Conservation (phyloP, 106 monocot species). For the Phalaenopsis aphrodite region DNA sequence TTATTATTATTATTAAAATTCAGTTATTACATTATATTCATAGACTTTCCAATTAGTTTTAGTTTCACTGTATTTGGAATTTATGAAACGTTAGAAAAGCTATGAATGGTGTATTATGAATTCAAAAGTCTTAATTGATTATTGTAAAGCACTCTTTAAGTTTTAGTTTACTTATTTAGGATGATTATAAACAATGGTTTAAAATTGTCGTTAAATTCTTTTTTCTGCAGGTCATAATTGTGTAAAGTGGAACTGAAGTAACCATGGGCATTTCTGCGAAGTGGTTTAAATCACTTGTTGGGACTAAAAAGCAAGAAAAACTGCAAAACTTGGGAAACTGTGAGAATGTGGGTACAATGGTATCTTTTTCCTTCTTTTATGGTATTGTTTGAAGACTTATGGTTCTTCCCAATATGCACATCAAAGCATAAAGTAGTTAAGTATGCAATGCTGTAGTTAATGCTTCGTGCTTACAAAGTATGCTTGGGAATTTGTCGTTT, state of each 20-base stretch:
- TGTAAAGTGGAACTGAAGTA: conserved; percentile 9
- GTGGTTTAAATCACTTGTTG: conserved; percentile 74
- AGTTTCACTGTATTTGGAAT: not conserved
- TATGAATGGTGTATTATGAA: not conserved
- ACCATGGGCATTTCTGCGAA: conserved; percentile 77
- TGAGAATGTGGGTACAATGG: conserved; percentile 37
- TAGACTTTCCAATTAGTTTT: not conserved
- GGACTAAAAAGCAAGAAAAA: conserved; percentile 50
- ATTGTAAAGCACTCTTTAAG: not conserved
- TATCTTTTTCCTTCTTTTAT: not conserved
- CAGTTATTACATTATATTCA: not conserved
- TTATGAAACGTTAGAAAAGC: not conserved
- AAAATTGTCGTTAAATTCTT: not conserved
- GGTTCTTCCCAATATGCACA: not conserved
- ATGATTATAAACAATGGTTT: not conserved
- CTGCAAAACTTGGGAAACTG: conserved; percentile 22
- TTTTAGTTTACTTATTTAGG: not conserved
- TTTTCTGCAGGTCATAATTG: conserved; percentile 4
- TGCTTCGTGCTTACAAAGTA: not conserved
- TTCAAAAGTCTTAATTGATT: not conserved
- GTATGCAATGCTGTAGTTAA: not conserved
- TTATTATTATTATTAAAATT: too few species aligned
- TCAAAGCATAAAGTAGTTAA: not conserved
- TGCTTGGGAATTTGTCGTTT: not conserved
- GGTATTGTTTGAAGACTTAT: not conserved